Evolutionary conservation across 306 rosid genomes (phyloP), one percentile per base, ranked within the genome.

Genomic region (Castanea mollissima): DNA sequence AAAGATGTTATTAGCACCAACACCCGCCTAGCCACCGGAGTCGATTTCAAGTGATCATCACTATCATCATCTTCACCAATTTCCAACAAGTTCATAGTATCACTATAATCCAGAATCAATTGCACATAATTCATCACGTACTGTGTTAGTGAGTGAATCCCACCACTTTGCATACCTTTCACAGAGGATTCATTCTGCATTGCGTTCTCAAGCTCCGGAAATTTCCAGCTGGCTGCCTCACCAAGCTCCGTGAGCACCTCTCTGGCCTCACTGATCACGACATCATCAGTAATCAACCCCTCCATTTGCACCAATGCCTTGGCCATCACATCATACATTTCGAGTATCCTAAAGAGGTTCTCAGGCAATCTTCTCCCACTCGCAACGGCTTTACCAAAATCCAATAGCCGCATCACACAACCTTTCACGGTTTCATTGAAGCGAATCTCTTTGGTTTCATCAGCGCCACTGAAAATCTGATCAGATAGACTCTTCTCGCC

Each of bases 101-200:
- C 41, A 35, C 41, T 1, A 35, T 35, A 34, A 34, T 34, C 7
- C 38, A 34, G 96, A 74, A 95, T 93, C 93, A 95, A 79, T 63
- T 86, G 93, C 78, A 90, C 76, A 81, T 95, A 93, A 82, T 95
- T 95, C 99, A 95, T 93, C 20, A 93, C 99, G 79, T 95, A 95
- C 56, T 96, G 92, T 18, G 92, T 87, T 78, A 95, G 77, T 0
- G 97, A 98, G 78, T 95, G 99, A 87, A 95, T 87, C 65, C 89
- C 98, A 15, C 97, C 98, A 0, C 86, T 90, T 25, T 83, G 78
- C 84, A 91, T 91, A 0, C 92, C 90, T 76, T 89, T 93, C 83
- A 78, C 91, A 1, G 96, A 91, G 77, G 88, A 78, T 85, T 95
- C 97, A 34, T 82, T 84, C 83, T 87, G 81, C 15, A 93, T 92